Evolutionary conservation across 2,329 filamentous ascomycete species (phyloP), one percentile per base, ranked within the genome.

Genomic region (Botrytis hyacinthi): DNA sequence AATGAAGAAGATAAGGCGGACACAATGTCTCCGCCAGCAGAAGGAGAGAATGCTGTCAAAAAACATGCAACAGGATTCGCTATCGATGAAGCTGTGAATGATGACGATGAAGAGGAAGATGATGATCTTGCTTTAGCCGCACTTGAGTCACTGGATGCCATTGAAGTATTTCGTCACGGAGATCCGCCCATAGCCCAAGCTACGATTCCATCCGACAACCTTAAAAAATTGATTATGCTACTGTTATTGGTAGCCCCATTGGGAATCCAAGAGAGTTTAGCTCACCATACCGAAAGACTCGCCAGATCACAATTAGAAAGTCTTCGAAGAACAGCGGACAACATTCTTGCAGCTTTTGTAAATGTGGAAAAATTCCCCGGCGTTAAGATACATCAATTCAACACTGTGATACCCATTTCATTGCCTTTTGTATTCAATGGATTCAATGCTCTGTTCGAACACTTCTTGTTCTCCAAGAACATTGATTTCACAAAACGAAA

Each of bases 401-500:
- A 87, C 79, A 82, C 83, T 9, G 85, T 91, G 46, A 83, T 92
- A 72, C 87, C 89, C 16, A 83, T 85, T 46, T 87, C 87, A 63
- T 85, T 91, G 70, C 91, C 91, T 1, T 89, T 89, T 77, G 82
- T 94, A 0, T 93, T 94, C 79, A 84, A 87, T 71, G 90, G 91
- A 0, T 87, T 94, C 75, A 89, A 88, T 75, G 86, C 89, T 1
- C 83, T 94, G 1, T 94, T 93, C 80, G 91, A 93, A 76, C 90
- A 91, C 79, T 93, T 94, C 77, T 85, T 94, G 40, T 94, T 93
- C 78, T 91, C 90, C 40, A 91, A 90, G 78, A 90, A 91, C 76
- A 84, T 93, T 35, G 89, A 93, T 77, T 87, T 93, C 70, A 88
- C 79, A 5, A 81, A 80, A 73, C 78, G 78, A 46, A 80, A 81